These are phyloP conservation scores for Stemphylium beticola DNA, from an alignment of 2,329 filamentous ascomycete genomes.

Conservation along the genomic window DNA sequence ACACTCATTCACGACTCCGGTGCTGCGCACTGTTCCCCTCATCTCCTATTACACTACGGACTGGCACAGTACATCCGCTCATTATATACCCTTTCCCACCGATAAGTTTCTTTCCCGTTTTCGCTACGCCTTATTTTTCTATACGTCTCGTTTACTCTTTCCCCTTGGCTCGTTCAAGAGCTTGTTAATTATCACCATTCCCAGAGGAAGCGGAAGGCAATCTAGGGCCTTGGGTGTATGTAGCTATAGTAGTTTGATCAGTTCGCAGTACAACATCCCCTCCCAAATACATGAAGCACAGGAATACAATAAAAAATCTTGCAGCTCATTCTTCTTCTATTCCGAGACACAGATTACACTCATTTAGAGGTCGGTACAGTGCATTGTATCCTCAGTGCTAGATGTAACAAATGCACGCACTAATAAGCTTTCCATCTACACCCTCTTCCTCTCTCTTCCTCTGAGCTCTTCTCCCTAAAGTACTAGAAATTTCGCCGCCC, in stretches of 20 bases:
- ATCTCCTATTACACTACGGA: constrained; percentile 1
- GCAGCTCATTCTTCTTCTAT: no score
- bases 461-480: not conserved
- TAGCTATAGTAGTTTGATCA: not conserved
- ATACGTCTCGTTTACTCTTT: constrained; percentile 4
- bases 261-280: no score
- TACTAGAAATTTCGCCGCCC: no score
- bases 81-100: constrained; percentile 1
- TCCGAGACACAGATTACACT: no score
- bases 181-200: not conserved
- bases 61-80: constrained; percentile 13
- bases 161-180: not conserved
- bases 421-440: no score
- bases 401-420: no score
- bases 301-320: no score
- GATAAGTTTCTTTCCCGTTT: not conserved
- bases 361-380: no score
- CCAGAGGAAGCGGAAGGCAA: not conserved
- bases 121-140: not conserved
- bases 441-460: not conserved
- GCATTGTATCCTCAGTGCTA: no score
- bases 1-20: constrained; percentile 12
- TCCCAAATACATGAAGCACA: no score
- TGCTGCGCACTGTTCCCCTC: constrained; percentile 9
- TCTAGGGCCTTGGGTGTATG: not conserved